phyloP scores from a whole-genome alignment of 2,329 filamentous ascomycete species.

The Hyphodiscus sp. region DNA sequence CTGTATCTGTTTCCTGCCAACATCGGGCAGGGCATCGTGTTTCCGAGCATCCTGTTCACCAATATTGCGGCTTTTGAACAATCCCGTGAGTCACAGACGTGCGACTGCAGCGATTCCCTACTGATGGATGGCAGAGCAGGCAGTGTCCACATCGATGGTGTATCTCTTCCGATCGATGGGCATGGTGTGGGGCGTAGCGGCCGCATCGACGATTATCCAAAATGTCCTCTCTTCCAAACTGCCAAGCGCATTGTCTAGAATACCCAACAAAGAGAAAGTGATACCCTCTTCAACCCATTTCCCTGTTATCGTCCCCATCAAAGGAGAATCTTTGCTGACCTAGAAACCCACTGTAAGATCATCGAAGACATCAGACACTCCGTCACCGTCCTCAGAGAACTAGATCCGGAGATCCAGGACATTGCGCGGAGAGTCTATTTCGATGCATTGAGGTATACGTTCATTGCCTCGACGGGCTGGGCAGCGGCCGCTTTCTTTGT shows the following conservation, averaged over 20 bases:
- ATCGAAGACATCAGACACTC: constrained; percentile 58
- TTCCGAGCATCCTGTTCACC: constrained; percentile 53
- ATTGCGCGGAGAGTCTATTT: constrained; percentile 54
- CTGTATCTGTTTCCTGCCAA: constrained; percentile 52
- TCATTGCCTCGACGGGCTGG: constrained; percentile 47
- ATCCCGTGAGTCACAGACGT: constrained; percentile 37
- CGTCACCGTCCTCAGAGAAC: constrained; percentile 45
- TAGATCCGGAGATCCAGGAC: constrained; percentile 50
- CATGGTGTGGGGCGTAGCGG: constrained; percentile 57
- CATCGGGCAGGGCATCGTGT: constrained; percentile 53
- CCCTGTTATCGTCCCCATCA: constrained; percentile 2
- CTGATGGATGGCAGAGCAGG: constrained; percentile 43
- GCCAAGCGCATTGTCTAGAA: constrained; percentile 44
- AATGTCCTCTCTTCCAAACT: constrained; percentile 51
- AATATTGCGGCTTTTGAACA: constrained; percentile 58
- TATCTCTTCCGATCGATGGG: constrained; percentile 59
- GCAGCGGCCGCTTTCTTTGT: constrained; percentile 43
- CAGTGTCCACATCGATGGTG: constrained; percentile 54
- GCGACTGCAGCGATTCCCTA: background rate
- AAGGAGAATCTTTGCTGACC: constrained; percentile 19
- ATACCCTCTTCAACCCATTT: constrained; percentile 4
- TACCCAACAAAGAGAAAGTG: constrained; percentile 42
- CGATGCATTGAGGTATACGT: constrained; percentile 49
- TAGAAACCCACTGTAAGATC: constrained; percentile 37
- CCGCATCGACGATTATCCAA: constrained; percentile 56